Evolutionary conservation across 257 asterid genomes (phyloP).

Genomic region (Linaria vulgaris): DNA sequence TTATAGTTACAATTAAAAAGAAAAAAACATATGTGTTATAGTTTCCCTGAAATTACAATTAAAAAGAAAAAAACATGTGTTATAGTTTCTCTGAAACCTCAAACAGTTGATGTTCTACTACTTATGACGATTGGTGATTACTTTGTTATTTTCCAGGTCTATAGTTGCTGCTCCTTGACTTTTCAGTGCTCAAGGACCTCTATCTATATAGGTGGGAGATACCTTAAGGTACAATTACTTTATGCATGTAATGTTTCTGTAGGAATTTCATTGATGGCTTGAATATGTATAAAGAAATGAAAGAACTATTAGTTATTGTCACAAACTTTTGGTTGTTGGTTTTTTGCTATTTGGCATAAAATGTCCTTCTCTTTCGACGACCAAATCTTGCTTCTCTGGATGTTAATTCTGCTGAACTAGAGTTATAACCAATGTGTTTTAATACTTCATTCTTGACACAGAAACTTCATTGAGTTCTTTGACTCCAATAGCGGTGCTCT

Average conservation of each 20-base stretch:
- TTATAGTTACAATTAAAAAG: too few relatives aligned
- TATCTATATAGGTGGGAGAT: slow-evolving; percentile 87
- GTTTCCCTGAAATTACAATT: slow-evolving; percentile 10
- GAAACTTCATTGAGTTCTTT: background rate
- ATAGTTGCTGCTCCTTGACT: slow-evolving; percentile 51
- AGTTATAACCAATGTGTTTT: too few relatives aligned
- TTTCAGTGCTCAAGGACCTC: slow-evolving; percentile 63
- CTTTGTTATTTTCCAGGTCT: slow-evolving; percentile 48
- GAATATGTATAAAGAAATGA: background rate
- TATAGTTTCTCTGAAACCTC: slow-evolving; percentile 10
- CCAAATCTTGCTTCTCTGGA: too few relatives aligned
- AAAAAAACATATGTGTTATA: slow-evolving; percentile 2
- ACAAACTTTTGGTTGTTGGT: background rate
- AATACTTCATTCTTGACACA: background rate
- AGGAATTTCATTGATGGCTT: slow-evolving; percentile 7
- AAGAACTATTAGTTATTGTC: background rate
- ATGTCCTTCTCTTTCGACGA: background rate
- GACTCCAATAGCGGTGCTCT: background rate
- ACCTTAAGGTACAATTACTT: slow-evolving; percentile 68
- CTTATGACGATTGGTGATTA: slow-evolving; percentile 13
- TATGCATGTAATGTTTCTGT: slow-evolving; percentile 11
- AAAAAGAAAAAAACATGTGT: background rate
- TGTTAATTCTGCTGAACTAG: too few relatives aligned
- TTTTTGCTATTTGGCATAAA: background rate
- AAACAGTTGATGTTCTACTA: background rate